Evolutionary conservation across 805 yeast genomes (phyloP).

Genomic region (Dipodascus geniculatus): DNA sequence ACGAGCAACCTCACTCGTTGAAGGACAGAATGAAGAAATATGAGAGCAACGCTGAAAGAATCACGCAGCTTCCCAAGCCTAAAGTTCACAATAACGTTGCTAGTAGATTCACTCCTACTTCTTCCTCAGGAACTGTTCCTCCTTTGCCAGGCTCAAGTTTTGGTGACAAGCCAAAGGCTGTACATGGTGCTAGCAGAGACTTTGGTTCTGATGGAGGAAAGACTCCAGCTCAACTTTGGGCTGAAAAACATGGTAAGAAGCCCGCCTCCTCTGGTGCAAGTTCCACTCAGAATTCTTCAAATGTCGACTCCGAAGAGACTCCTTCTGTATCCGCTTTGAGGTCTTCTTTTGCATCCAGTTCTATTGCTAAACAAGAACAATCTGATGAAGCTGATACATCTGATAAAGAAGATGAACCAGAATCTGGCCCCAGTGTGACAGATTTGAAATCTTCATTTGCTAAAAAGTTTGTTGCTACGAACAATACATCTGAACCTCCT

Average conservation of each 20-base stretch:
- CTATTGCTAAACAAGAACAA: conserved; percentile 10
- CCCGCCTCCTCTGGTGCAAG: conserved; percentile 21
- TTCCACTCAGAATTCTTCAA: conserved; percentile 12
- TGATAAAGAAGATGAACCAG: conserved; percentile 11
- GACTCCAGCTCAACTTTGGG: conserved; percentile 95
- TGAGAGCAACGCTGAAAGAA: conserved; percentile 35
- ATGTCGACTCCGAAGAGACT: conserved; percentile 11
- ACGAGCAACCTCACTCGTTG: conserved; percentile 17
- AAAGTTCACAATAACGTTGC: conserved; percentile 29
- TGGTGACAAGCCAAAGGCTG: conserved; percentile 23
- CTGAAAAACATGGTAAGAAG: conserved; percentile 66
- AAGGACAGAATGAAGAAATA: conserved; percentile 20
- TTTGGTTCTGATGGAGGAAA: conserved; percentile 65
- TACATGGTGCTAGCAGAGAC: conserved; percentile 40
- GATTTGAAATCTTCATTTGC: conserved; percentile 10
- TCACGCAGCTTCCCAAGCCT: conserved; percentile 54
- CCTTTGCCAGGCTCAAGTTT: conserved; percentile 29
- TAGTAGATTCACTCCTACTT: conserved; percentile 16
- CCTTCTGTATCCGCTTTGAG: conserved; percentile 7
- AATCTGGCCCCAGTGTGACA: conserved; percentile 9
- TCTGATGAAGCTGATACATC: conserved; percentile 9
- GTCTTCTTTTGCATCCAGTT: conserved; percentile 8
- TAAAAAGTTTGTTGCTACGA: conserved; percentile 14
- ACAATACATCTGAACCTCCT: conserved; percentile 7
- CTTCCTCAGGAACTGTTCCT: conserved; percentile 26